Evolutionary conservation across 2,329 filamentous ascomycete genomes (phyloP).

Genomic region (Talaromyces amestolkiae): DNA sequence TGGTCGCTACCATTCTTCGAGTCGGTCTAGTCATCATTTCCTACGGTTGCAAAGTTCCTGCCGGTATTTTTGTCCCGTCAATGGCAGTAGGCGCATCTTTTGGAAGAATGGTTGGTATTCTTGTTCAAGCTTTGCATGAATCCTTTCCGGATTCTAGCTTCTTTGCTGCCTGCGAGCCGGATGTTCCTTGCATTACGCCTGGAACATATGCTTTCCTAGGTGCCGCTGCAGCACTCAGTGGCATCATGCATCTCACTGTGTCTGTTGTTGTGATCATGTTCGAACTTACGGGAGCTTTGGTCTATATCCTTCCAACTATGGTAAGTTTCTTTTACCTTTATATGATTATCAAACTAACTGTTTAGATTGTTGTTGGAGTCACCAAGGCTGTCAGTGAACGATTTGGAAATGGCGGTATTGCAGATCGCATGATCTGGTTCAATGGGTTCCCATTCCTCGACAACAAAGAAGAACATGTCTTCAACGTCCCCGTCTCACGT

Average conservation of each 20-base stretch:
- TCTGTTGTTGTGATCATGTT: conserved; percentile 99
- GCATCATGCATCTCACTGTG: conserved; percentile 97
- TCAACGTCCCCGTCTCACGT: conserved; percentile 87
- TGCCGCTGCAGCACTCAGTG: conserved; percentile 83
- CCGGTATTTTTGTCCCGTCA: conserved; percentile 95
- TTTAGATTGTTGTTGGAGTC: conserved; percentile 83
- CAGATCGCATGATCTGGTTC: conserved; percentile 98
- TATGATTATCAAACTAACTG: conserved; percentile 14
- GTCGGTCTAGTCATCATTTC: conserved; percentile 87
- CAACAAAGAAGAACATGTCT: conserved; percentile 95
- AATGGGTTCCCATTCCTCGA: conserved; percentile 96
- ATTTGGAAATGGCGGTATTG: conserved; percentile 94
- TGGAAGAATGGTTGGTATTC: conserved; percentile 87
- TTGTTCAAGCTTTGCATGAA: conserved; percentile 86
- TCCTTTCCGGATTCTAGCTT: conserved; percentile 77
- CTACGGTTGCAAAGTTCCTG: conserved; percentile 96
- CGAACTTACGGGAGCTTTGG: conserved; percentile 92
- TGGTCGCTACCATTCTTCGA: conserved; percentile 75
- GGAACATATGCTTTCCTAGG: conserved; percentile 96
- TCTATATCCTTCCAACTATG: conserved; percentile 97
- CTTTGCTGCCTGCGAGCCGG: conserved; percentile 83
- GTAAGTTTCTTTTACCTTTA: conserved; percentile 33
- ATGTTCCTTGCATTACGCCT: conserved; percentile 93
- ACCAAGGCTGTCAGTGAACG: conserved; percentile 90
- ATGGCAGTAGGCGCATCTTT: conserved; percentile 97